These are phyloP conservation scores for Zoysia matrella DNA, from an alignment of 202 grass and related monocot genomes.

Conservation along the genomic window DNA sequence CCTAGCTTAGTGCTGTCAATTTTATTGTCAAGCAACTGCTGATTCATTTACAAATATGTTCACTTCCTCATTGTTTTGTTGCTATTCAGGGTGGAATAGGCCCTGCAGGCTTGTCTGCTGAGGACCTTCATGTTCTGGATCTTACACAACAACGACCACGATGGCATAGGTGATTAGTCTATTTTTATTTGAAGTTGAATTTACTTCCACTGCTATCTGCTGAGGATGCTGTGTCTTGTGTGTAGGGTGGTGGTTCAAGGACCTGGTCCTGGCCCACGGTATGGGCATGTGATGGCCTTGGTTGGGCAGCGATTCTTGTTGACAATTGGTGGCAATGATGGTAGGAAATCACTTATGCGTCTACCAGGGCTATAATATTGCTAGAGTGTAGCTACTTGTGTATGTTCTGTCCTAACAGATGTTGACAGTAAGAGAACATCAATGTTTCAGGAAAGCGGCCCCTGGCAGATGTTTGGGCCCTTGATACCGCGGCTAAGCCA, in stretches of 20 bases:
- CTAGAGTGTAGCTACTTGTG: conserved; percentile 17
- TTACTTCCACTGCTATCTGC: conserved; percentile 22
- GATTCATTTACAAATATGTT: conserved; percentile 16
- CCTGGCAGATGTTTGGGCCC: conserved; percentile 68
- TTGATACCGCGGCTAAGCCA: no score
- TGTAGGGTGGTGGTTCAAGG: conserved; percentile 98
- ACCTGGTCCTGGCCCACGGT: conserved; percentile 95
- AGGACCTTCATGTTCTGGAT: conserved; percentile 99
- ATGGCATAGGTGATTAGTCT: conserved; percentile 85
- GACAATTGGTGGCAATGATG: conserved; percentile 99
- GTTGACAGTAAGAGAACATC: conserved; percentile 37
- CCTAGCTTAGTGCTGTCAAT: background rate
- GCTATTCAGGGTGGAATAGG: conserved; percentile 91
- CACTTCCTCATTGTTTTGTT: background rate
- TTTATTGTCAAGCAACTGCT: background rate
- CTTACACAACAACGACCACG: conserved; percentile 33
- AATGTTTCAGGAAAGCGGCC: conserved; percentile 78
- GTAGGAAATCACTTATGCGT: conserved; percentile 42
- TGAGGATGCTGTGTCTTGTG: conserved; percentile 53
- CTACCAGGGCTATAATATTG: conserved; percentile 17
- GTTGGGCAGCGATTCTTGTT: conserved; percentile 98
- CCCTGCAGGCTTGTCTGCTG: conserved; percentile 95
- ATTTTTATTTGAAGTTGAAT: conserved; percentile 33
- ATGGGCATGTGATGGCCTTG: conserved; percentile 99
- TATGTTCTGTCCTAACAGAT: background rate